These are phyloP conservation scores for Aspergillus eucalypticola DNA, from an alignment of 2,329 filamentous ascomycete genomes.

Conservation along the genomic window DNA sequence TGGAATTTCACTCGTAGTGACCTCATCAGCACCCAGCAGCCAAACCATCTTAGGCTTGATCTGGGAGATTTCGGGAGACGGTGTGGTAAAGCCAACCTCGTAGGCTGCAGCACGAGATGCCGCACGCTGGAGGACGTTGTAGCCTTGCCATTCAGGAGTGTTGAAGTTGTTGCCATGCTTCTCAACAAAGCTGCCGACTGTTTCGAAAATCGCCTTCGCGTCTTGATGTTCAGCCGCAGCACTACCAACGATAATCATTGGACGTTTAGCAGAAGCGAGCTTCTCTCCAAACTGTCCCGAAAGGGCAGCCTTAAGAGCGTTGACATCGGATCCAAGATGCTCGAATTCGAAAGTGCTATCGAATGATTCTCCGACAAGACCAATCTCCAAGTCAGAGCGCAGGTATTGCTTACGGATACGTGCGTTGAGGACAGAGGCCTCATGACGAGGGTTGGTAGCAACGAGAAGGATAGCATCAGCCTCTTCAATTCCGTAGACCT, in stretches of 20 bases:
- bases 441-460: constrained; percentile 91
- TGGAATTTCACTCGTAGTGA: constrained; percentile 80
- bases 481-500: constrained; percentile 89
- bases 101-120: constrained; percentile 92
- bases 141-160: constrained; percentile 92
- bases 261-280: constrained; percentile 79
- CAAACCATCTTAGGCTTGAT: constrained; percentile 93
- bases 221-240: constrained; percentile 88
- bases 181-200: constrained; percentile 84
- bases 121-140: constrained; percentile 91
- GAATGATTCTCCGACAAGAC: constrained; percentile 85
- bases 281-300: constrained; percentile 90
- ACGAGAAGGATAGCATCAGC: constrained; percentile 89
- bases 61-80: constrained; percentile 76
- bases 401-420: constrained; percentile 98
- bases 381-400: constrained; percentile 89
- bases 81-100: constrained; percentile 90
- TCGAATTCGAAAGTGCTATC: constrained; percentile 95
- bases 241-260: constrained; percentile 96
- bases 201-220: constrained; percentile 90
- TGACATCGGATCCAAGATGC: constrained; percentile 78
- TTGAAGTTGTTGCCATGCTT: constrained; percentile 88
- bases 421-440: constrained; percentile 92
- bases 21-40: constrained; percentile 93
- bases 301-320: constrained; percentile 80